These are phyloP conservation scores for Metarhizium sp. DNA, from an alignment of 2,329 filamentous ascomycete species.

Conservation along the genomic window DNA sequence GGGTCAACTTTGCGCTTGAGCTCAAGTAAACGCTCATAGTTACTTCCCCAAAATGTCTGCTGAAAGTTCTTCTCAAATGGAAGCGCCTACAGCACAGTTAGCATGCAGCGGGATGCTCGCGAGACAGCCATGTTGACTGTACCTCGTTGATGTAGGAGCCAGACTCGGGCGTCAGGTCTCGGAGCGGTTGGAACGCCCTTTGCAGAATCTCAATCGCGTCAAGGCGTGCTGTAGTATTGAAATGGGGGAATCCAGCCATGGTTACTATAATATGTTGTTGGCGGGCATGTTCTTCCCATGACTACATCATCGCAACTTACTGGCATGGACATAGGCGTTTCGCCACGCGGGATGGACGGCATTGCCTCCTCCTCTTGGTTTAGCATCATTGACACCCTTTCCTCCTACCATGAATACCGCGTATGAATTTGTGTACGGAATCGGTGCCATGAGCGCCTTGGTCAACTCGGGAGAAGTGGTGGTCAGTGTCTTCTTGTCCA, in stretches of 20 bases:
- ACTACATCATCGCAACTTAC: too few species aligned
- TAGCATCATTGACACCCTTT: neutral
- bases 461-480: too few species aligned
- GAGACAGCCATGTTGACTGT: conserved; percentile 20
- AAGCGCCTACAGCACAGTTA: neutral
- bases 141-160: conserved; percentile 35
- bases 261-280: neutral
- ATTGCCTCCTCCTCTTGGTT: neutral
- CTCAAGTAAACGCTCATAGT: conserved; percentile 19
- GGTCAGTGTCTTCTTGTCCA: neutral
- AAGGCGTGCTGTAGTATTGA: neutral
- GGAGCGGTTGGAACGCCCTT: neutral
- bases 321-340: neutral
- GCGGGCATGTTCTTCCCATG: too few species aligned
- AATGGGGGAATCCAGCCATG: neutral
- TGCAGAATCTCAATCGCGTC: neutral
- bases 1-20: conserved; percentile 27
- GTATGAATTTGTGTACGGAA: too few species aligned
- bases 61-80: conserved; percentile 13
- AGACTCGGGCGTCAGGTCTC: conserved; percentile 24
- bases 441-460: too few species aligned
- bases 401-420: neutral
- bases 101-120: neutral
- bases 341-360: neutral
- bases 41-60: conserved; percentile 24